These are phyloP conservation scores for Diplocarpon rosae DNA, from an alignment of 2,329 filamentous ascomycete species.

Conservation along the genomic window DNA sequence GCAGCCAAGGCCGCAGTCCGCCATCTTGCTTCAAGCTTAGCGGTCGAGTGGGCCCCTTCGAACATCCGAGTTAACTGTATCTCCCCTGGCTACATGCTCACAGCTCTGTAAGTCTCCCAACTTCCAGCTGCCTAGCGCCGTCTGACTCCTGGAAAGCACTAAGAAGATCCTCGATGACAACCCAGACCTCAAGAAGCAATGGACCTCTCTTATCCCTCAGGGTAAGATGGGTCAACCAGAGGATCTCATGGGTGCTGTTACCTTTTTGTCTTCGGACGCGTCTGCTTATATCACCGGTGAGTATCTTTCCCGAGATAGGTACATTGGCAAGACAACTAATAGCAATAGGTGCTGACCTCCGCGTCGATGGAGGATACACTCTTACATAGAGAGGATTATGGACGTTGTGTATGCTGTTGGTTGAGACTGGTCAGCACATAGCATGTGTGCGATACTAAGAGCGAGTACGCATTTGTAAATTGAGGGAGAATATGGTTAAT, in stretches of 20 bases:
- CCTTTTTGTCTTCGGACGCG: slow-evolving; percentile 49
- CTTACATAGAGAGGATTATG: slow-evolving; percentile 42
- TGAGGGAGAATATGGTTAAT: too few relatives aligned
- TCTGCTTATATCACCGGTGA: slow-evolving; percentile 48
- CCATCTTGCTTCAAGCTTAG: slow-evolving; percentile 76
- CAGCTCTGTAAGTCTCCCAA: slow-evolving; percentile 58
- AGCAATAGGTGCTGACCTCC: slow-evolving; percentile 15
- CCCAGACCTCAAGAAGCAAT: slow-evolving; percentile 78
- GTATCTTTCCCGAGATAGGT: not conserved
- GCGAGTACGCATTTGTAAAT: too few relatives aligned
- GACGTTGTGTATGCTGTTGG: not conserved
- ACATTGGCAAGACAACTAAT: not conserved
- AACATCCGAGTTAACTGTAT: slow-evolving; percentile 93
- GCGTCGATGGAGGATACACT: slow-evolving; percentile 86
- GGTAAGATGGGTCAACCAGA: slow-evolving; percentile 89
- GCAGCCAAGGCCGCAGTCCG: slow-evolving; percentile 85
- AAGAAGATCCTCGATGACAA: slow-evolving; percentile 92
- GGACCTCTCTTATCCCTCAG: slow-evolving; percentile 84
- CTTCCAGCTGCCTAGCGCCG: not conserved
- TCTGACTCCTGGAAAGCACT: slow-evolving; percentile 43
- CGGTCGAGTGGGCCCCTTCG: slow-evolving; percentile 84
- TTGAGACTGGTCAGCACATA: too few relatives aligned
- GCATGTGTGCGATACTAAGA: too few relatives aligned
- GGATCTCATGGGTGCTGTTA: slow-evolving; percentile 87
- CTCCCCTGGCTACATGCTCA: slow-evolving; percentile 93